Base-by-base conservation (phyloP, 257 asterid species). In the Penstemon newberryi region DNA sequence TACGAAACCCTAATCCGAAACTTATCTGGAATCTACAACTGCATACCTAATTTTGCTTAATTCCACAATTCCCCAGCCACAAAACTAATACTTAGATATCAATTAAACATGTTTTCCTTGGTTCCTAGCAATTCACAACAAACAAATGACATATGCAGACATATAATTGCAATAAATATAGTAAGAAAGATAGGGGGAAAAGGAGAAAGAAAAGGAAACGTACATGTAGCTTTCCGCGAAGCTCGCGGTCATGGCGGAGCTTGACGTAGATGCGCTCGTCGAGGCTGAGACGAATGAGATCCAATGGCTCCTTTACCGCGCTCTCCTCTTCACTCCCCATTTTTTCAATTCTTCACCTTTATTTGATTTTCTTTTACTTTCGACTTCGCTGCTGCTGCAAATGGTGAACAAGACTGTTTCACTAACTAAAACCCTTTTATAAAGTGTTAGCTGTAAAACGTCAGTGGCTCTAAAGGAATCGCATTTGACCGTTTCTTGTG, bases 291-390 rank as follows among this genome's bases (percentile, higher is more conserved):
- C 99, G 90, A 69, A 94, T 91, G 73, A 94, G 96, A 81, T 94
- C 99, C 89, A 94, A 80, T 0, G 97, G 99, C 90, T 94, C 99
- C 82, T 87, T 91, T 77, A 94, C 99, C 59, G 96, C 86, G 77
- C 96, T 91, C 79, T 94, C 99, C 63, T 94, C 99, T 79, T 91
- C 99, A 82, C 97, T 89, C 51, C 96, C 97, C 99, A 93, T 92
- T 65, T 39, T 40, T 66, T 10, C n/a, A 4, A 64, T 15, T 58
- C 59, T 49, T 63, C 7, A 46, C 11, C 59, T 39, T 33, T 43
- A 38, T 6, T 13, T 59, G 36, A 6, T 51, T 15, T 49, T 58
- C 8, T 58, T 15, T 49, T 12, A 25, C 33, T 25, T 25, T 25
- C 33, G 33, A 25, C 33, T 25, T 25, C 33, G 33, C 33, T 42